Evolutionary conservation across 225 moss, liverwort and hornwort species (phyloP).

Genomic region (Anthoceros angustus): DNA sequence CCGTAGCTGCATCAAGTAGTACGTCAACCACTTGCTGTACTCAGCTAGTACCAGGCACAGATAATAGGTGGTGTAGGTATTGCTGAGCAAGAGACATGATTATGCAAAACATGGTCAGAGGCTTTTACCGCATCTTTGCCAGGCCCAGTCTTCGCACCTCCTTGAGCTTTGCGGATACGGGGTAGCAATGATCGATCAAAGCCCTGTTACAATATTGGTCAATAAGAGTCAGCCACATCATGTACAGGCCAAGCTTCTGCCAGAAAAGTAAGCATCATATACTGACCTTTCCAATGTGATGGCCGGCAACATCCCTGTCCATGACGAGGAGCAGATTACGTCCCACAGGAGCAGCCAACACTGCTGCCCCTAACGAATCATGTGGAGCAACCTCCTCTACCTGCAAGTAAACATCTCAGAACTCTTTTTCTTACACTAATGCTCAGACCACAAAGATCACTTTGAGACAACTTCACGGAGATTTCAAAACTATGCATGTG

Average conservation of each 20-base stretch:
- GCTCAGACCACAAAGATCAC: constrained; percentile 2
- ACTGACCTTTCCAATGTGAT: constrained; percentile 39
- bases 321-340: constrained; percentile 41
- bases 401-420: constrained; percentile 15
- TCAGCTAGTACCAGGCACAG: not conserved
- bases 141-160: constrained; percentile 28
- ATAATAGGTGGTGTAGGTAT: not conserved
- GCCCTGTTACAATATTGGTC: constrained; percentile 18
- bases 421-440: constrained; percentile 6
- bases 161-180: constrained; percentile 42
- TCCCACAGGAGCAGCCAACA: constrained; percentile 30
- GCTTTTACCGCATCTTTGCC: constrained; percentile 42
- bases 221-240: not conserved
- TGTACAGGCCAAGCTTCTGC: not conserved
- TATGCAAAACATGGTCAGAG: not conserved
- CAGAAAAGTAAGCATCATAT: not conserved
- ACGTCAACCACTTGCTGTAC: not conserved
- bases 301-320: constrained; percentile 46
- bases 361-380: constrained; percentile 7
- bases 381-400: constrained; percentile 14
- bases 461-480: not conserved
- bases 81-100: not conserved
- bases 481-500: not conserved
- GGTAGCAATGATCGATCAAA: constrained; percentile 41
- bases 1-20: constrained; percentile 24